Conservation (phyloP, 257 asterid species). For the Anisodus acutangulus region DNA sequence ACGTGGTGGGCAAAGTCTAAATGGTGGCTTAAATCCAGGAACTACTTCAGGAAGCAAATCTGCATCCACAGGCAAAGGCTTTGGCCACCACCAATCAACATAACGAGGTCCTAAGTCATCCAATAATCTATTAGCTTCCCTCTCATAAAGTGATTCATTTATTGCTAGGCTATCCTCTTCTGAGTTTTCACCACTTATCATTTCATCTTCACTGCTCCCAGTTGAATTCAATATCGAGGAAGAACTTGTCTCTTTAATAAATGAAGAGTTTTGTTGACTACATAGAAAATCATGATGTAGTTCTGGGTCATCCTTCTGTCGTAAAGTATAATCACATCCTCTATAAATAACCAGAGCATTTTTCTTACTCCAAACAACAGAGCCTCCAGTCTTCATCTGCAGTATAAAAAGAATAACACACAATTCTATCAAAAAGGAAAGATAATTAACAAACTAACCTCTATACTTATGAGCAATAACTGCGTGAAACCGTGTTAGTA, state of each 20-base stretch:
- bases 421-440: conserved; percentile 28
- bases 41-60: conserved; percentile 82
- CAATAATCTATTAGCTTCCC: conserved; percentile 85
- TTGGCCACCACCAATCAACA: conserved; percentile 92
- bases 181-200: conserved; percentile 40
- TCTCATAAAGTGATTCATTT: conserved; percentile 62
- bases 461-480: not conserved
- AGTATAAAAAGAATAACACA: conserved; percentile 31
- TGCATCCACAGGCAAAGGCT: conserved; percentile 93
- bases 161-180: conserved; percentile 42
- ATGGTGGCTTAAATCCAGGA: conserved; percentile 73
- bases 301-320: conserved; percentile 31
- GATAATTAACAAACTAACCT: not conserved
- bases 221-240: conserved; percentile 39
- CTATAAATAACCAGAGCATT: conserved; percentile 80
- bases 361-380: conserved; percentile 73
- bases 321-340: conserved; percentile 53
- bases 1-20: conserved; percentile 75
- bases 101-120: conserved; percentile 93
- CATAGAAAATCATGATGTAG: conserved; percentile 33
- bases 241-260: conserved; percentile 25
- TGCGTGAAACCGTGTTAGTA: not conserved
- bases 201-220: conserved; percentile 39
- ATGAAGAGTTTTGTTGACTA: conserved; percentile 39
- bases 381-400: conserved; percentile 86